Evolutionary conservation across 2,329 filamentous ascomycete species (phyloP).

Genomic region (Myotisia sp.): DNA sequence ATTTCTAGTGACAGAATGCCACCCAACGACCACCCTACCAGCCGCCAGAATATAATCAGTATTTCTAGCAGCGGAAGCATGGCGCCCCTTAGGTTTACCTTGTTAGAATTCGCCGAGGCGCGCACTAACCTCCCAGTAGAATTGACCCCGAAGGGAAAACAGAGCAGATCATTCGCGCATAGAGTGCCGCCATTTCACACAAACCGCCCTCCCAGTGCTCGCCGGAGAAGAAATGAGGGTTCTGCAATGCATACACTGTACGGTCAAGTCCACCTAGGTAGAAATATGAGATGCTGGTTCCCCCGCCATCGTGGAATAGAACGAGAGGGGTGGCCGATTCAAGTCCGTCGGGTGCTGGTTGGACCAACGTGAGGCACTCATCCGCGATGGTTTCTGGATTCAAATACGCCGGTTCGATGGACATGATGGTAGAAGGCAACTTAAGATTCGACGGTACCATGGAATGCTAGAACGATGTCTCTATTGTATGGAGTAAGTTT

Average conservation of each 20-base stretch:
- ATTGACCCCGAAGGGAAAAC: conserved; percentile 10
- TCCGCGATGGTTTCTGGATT: too few relatives aligned
- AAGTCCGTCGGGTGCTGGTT: conserved; percentile 6
- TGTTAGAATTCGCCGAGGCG: too few relatives aligned
- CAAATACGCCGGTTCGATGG: too few relatives aligned
- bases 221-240: conserved; percentile 38
- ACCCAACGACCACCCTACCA: conserved; percentile 15
- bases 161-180: conserved; percentile 33
- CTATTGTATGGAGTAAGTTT: too few relatives aligned
- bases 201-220: conserved; percentile 39
- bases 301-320: conserved; percentile 48
- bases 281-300: conserved; percentile 46
- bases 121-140: conserved; percentile 12
- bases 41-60: neutral
- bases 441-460: too few relatives aligned
- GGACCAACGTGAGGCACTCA: conserved; percentile 10
- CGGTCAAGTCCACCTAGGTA: conserved; percentile 38
- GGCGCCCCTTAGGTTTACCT: too few relatives aligned
- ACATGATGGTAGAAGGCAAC: too few relatives aligned
- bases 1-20: conserved; percentile 14
- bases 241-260: conserved; percentile 41
- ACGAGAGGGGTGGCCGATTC: conserved; percentile 32
- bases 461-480: too few relatives aligned
- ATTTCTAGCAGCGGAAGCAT: neutral
- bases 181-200: conserved; percentile 41